phyloP scores from a whole-genome alignment of 768 basidiomycete genomes.

The Amanita pallidorosea region DNA sequence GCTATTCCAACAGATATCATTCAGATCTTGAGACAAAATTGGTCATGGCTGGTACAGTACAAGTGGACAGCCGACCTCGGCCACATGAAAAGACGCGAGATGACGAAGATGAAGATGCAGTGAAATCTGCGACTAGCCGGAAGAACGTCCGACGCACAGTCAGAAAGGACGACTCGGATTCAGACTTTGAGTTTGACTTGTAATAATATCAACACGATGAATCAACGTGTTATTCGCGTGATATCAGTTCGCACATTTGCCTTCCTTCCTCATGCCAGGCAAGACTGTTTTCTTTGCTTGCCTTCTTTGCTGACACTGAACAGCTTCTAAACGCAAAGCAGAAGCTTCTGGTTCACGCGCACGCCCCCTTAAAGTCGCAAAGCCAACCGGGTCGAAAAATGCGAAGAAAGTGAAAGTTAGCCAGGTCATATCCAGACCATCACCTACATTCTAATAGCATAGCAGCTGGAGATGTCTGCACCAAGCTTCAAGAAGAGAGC shows the following conservation, averaged over 20 bases:
- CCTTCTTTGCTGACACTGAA: not conserved
- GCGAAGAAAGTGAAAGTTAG: conserved; percentile 39
- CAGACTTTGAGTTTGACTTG: conserved; percentile 71
- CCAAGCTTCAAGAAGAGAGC: conserved; percentile 55
- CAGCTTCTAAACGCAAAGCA: conserved; percentile 29
- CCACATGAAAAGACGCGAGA: conserved; percentile 28
- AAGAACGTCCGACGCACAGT: conserved; percentile 39
- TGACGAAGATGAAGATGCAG: conserved; percentile 25
- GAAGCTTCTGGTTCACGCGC: conserved; percentile 25
- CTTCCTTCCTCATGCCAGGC: conserved; percentile 2
- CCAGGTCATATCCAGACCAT: conserved; percentile 3
- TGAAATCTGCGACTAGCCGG: conserved; percentile 27
- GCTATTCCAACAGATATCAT: conserved; percentile 5
- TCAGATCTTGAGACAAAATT: conserved; percentile 68
- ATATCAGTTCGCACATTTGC: not conserved
- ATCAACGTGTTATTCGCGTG: not conserved
- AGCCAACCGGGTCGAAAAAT: conserved; percentile 26
- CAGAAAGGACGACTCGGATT: conserved; percentile 37
- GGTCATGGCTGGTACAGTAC: conserved; percentile 53
- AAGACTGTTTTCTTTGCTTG: not conserved
- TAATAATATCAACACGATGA: conserved; percentile 15
- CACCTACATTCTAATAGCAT: conserved; percentile 2
- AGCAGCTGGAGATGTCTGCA: conserved; percentile 34
- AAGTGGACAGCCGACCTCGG: conserved; percentile 34
- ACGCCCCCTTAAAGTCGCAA: conserved; percentile 41